These are phyloP conservation scores for Carallia brachiata DNA, from an alignment of 345 rosid genomes.

Conservation along the genomic window DNA sequence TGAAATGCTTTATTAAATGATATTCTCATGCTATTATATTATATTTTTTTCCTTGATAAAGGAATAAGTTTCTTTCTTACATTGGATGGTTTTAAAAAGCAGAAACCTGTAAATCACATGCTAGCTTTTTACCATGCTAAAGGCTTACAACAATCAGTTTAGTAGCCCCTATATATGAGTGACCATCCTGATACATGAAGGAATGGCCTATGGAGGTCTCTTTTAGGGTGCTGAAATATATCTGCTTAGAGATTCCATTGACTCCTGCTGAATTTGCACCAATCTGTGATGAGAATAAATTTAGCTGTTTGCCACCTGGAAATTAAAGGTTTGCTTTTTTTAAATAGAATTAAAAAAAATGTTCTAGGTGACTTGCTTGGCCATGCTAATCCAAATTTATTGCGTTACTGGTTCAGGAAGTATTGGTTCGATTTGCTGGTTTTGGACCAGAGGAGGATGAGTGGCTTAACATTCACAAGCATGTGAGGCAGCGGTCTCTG, in stretches of 20 bases:
- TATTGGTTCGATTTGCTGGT: constrained; percentile 87
- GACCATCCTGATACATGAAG: neutral
- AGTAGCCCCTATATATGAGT: neutral
- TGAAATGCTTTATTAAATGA: too few relatives aligned
- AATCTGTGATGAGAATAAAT: neutral
- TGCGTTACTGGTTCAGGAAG: constrained; percentile 57
- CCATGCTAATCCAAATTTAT: neutral
- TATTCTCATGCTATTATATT: too few relatives aligned
- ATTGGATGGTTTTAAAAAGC: too few relatives aligned
- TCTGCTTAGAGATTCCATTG: neutral
- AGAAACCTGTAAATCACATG: too few relatives aligned
- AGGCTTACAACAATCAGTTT: neutral
- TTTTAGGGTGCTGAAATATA: neutral
- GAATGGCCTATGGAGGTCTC: neutral
- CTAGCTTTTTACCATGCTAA: neutral
- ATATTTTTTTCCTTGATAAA: too few relatives aligned
- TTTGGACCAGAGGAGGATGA: constrained; percentile 97
- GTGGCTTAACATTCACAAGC: constrained; percentile 82
- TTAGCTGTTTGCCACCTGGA: neutral
- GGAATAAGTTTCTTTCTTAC: too few relatives aligned
- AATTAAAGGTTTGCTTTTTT: neutral
- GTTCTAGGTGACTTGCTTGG: too few relatives aligned
- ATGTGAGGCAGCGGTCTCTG: constrained; percentile 89
- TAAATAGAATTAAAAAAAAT: too few relatives aligned
- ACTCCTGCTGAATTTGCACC: neutral